Evolutionary conservation across 768 basidiomycete genomes (phyloP).

Genomic region (Exidia glandulosa): DNA sequence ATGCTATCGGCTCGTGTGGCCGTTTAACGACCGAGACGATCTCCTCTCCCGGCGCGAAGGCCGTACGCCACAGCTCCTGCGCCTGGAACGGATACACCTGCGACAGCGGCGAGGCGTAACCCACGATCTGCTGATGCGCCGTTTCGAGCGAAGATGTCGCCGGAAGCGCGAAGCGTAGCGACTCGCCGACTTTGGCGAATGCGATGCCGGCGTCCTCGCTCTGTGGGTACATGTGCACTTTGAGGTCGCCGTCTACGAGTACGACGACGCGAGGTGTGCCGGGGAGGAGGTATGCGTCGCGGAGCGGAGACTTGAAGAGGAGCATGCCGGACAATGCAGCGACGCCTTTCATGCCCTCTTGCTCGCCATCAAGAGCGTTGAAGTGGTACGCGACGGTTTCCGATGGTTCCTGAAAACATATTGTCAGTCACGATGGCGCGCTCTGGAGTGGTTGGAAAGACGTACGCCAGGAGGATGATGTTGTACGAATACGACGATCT

Average conservation of each 20-base stretch:
- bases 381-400: constrained; percentile 72
- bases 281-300: constrained; percentile 11
- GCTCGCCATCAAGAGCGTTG: constrained; percentile 70
- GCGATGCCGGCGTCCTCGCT: constrained; percentile 31
- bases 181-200: constrained; percentile 33
- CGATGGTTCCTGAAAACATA: constrained; percentile 35
- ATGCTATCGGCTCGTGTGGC: constrained; percentile 49
- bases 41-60: constrained; percentile 46
- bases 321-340: constrained; percentile 48
- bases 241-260: background rate
- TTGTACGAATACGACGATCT: constrained; percentile 54
- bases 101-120: constrained; percentile 26
- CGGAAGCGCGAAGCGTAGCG: constrained; percentile 48
- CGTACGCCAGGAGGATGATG: constrained; percentile 52
- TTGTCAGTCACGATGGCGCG: background rate
- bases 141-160: constrained; percentile 26
- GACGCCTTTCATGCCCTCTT: constrained; percentile 44
- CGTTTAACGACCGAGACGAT: constrained; percentile 43
- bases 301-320: constrained; percentile 38
- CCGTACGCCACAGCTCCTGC: constrained; percentile 14
- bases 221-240: constrained; percentile 63
- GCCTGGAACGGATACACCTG: background rate
- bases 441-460: constrained; percentile 5
- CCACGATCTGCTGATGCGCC: constrained; percentile 32
- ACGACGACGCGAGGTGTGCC: background rate